Base-by-base conservation (phyloP, 2,329 filamentous ascomycete genomes). In the Aspergillus sp. region DNA sequence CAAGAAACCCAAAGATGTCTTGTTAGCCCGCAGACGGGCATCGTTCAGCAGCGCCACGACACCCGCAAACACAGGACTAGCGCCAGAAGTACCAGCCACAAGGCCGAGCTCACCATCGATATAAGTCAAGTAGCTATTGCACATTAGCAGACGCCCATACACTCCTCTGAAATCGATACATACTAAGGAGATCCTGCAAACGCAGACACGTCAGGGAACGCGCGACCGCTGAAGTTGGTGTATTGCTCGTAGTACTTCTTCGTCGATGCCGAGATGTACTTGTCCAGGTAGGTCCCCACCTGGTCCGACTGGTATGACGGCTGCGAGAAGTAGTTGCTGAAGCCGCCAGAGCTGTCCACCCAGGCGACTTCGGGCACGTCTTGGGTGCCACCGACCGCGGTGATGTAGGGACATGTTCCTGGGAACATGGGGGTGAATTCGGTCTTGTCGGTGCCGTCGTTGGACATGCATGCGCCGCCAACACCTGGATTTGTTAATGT, bases 351-450 rank as follows among this genome's bases (percentile, higher is more conserved):
- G 49, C 77, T 72, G 48, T 78, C 78, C 43, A 78, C 79, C 19
- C 82, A 80, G 4, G 79, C 79, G 15, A 79, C 76, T 68, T 85
- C 81, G 17, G 81, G 82, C 57, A 78, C 70, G 45, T 81, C 74
- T 64, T 77, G 75, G 1, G 86, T 87, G 1, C 84, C 88, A 6
- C 89, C 89, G 1, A 91, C 84, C 2, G 82, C 77, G 0, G 89
- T 91, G 7, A 91, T 84, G 72, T 85, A 91, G 0, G 88, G 89
- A 66, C 89, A 91, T 0, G 84, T 83, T 0, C 83, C 84, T 0
- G 89, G 89, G 74, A 91, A 91, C 5, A 81, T 82, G 1, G 87
- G 82, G 30, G 86, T 77, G 69, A 88, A 86, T 19, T 82, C 79
- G 9, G 82, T 81, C 1, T 78, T 81, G 60, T 84, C 80, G 47